Percentiles rank a stretch among this genome's conserved stretches.
Evolutionary conservation across 2,329 filamentous ascomycete genomes (phyloP).

Genomic region (Zalaria sp.): DNA sequence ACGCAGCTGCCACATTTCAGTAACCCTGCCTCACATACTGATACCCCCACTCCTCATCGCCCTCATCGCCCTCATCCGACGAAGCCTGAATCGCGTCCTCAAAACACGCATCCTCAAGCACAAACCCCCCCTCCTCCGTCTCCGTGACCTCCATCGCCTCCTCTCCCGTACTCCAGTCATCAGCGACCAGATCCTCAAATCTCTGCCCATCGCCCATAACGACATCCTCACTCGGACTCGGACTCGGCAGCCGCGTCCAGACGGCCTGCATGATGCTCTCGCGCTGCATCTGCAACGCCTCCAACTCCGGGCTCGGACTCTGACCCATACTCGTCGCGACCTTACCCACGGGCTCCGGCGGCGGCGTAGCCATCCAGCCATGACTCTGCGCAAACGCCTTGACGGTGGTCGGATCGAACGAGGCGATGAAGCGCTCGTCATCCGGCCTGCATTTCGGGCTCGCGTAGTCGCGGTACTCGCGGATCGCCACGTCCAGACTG

Average conservation of each 20-base stretch:
- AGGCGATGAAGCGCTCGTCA: conserved; percentile 31
- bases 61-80: too few relatives aligned
- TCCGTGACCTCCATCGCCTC: too few relatives aligned
- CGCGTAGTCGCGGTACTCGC: conserved; percentile 58
- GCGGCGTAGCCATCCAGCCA: conserved; percentile 5
- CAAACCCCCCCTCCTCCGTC: too few relatives aligned
- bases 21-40: too few relatives aligned
- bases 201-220: too few relatives aligned
- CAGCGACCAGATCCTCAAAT: too few relatives aligned
- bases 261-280: neutral
- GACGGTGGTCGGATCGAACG: conserved; percentile 3
- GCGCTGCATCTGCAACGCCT: neutral
- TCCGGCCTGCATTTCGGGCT: conserved; percentile 33
- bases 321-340: neutral
- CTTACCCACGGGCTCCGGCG: conserved; percentile 2
- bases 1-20: too few relatives aligned
- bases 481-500: conserved; percentile 45
- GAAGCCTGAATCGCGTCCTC: too few relatives aligned
- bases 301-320: too few relatives aligned
- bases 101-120: too few relatives aligned
- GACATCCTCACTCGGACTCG: neutral
- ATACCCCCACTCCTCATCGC: too few relatives aligned
- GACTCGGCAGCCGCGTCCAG: neutral
- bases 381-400: conserved; percentile 3
- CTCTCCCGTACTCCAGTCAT: too few relatives aligned